These are phyloP conservation scores for Plasmodium chabaudi DNA, from an alignment of 169 alveolate species.

Conservation along the genomic window DNA sequence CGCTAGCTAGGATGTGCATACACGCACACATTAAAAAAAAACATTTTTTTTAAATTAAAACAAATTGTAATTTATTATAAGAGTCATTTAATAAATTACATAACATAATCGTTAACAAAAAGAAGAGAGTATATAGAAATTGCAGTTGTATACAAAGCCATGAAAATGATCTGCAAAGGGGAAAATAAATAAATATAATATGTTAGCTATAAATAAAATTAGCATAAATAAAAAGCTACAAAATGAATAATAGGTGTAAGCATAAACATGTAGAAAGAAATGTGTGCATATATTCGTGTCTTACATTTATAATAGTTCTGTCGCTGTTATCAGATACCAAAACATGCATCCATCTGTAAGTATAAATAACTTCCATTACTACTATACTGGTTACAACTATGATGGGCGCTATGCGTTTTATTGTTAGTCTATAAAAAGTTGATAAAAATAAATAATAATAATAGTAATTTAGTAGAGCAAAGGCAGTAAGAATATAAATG, in stretches of 20 bases:
- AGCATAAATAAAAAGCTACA: no score
- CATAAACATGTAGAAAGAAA: no score
- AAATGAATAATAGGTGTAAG: no score
- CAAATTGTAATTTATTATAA: neutral
- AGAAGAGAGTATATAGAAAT: neutral
- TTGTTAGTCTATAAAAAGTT: neutral
- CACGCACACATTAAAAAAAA: neutral
- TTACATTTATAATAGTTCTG: conserved; percentile 5
- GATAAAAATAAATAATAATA: no score
- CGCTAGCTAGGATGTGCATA: neutral
- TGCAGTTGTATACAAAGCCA: neutral
- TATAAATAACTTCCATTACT: neutral
- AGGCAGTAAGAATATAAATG: no score
- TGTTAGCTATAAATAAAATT: neutral
- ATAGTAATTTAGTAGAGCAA: no score
- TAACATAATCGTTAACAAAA: neutral
- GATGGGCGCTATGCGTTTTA: neutral
- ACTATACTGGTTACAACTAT: neutral
- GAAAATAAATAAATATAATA: neutral
- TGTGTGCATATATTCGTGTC: neutral
- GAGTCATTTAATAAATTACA: neutral
- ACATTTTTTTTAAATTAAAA: neutral
- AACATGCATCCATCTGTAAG: neutral
- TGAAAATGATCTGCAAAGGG: neutral
- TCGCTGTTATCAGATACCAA: neutral